Evolutionary conservation across 176 grass and related monocot genomes (phyloP).

Genomic region (Carex parvula): DNA sequence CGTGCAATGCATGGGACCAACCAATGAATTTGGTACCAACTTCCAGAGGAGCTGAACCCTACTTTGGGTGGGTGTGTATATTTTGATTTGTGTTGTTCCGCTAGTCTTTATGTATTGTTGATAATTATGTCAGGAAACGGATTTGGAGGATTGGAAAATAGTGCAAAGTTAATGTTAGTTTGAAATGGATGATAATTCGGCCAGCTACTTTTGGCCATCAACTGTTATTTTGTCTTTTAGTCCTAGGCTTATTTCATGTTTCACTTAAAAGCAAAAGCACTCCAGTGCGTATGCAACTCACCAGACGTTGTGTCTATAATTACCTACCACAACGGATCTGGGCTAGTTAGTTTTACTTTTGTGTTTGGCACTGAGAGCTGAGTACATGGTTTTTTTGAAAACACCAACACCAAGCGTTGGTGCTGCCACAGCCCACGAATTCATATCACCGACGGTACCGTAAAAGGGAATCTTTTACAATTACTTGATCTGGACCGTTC

Average conservation of each 20-base stretch:
- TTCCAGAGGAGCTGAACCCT: background rate
- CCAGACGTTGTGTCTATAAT: too few species aligned
- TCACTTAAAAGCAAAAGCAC: background rate
- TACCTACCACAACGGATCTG: too few species aligned
- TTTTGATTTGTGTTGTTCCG: background rate
- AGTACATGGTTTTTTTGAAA: background rate
- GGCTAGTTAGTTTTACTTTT: background rate
- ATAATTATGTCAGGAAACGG: background rate
- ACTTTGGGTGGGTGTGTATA: background rate
- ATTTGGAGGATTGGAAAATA: background rate
- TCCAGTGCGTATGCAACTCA: too few species aligned
- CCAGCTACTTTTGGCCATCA: too few species aligned
- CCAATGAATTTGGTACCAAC: background rate
- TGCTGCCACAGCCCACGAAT: background rate
- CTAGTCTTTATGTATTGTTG: conserved; percentile 1
- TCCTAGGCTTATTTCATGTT: background rate
- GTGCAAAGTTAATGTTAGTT: background rate
- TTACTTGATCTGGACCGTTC: too few species aligned
- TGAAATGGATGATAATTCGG: background rate
- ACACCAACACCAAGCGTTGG: background rate
- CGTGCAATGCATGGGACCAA: background rate
- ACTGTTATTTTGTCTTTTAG: background rate
- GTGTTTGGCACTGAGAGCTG: background rate
- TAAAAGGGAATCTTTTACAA: too few species aligned
- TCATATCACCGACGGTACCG: too few species aligned